A percentile compares a stretch with the other conserved stretches of the same genome.
These are phyloP conservation scores for Bidens hawaiensis DNA, from an alignment of 140 eudicot species.

Conservation along the genomic window DNA sequence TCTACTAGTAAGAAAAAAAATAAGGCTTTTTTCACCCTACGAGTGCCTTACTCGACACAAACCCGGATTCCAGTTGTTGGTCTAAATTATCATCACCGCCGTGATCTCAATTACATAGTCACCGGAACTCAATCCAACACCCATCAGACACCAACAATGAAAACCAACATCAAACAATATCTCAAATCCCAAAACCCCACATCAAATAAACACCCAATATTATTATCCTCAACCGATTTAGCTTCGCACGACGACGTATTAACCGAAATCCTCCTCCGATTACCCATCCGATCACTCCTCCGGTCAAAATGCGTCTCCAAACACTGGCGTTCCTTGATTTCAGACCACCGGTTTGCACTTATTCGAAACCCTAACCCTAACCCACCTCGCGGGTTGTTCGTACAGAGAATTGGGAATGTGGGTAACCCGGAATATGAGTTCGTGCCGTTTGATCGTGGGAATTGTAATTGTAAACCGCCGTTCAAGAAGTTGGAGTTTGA, in stretches of 20 bases:
- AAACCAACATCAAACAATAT: conserved; percentile 23
- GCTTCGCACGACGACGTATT: conserved; percentile 36
- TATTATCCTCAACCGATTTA: conserved; percentile 24
- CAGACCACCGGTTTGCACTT: conserved; percentile 24
- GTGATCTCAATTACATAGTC: background rate
- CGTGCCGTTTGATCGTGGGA: conserved; percentile 25
- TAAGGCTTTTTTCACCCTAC: background rate
- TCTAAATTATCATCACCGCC: too few species aligned
- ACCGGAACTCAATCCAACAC: background rate
- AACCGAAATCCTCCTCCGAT: conserved; percentile 36
- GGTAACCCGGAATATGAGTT: conserved; percentile 26
- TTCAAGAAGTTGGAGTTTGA: conserved; percentile 16
- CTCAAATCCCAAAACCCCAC: conserved; percentile 4
- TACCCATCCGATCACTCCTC: conserved; percentile 41
- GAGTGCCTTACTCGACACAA: background rate
- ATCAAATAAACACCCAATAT: too few species aligned
- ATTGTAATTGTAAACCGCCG: conserved; percentile 34
- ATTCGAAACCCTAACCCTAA: conserved; percentile 29
- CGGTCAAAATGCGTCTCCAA: conserved; percentile 45
- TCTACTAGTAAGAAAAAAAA: background rate
- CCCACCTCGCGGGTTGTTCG: conserved; percentile 25
- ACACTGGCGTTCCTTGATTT: conserved; percentile 30
- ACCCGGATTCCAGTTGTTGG: too few species aligned
- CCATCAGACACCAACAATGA: conserved; percentile 12
- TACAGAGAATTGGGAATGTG: conserved; percentile 13